phyloP scores from a whole-genome alignment of 129 eudicot genomes.

The Kitagawia praeruptora region DNA sequence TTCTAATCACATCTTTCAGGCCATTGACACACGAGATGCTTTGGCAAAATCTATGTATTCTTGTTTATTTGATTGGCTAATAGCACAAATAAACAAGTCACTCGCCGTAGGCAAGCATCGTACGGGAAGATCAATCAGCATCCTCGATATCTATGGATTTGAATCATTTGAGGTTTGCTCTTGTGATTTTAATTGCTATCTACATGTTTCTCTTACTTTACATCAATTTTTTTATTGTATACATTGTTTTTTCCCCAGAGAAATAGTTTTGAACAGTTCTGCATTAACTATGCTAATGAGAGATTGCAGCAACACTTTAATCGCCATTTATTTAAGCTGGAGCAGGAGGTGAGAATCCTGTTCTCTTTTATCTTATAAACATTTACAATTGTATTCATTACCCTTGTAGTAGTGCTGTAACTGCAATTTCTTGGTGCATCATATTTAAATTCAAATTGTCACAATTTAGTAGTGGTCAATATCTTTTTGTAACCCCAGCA shows the following conservation, averaged over 20 bases:
- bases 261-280: conserved; percentile 91
- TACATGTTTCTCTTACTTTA: conserved; percentile 5
- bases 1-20: conserved; percentile 39
- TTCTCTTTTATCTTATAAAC: not conserved
- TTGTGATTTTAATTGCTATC: not conserved
- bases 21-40: conserved; percentile 73
- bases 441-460: not conserved
- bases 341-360: conserved; percentile 60
- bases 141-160: conserved; percentile 94
- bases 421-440: not conserved
- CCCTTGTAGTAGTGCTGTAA: not conserved
- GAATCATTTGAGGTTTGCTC: conserved; percentile 77
- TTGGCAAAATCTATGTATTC: conserved; percentile 92
- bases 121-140: conserved; percentile 88
- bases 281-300: conserved; percentile 91
- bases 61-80: conserved; percentile 88
- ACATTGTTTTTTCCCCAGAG: conserved; percentile 34
- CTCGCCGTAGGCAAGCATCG: conserved; percentile 76
- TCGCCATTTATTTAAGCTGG: conserved; percentile 74
- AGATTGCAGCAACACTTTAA: conserved; percentile 89
- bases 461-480: not conserved
- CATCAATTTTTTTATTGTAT: not conserved
- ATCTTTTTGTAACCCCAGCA: not conserved
- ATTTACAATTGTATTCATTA: not conserved
- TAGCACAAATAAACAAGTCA: conserved; percentile 84